Conservation (phyloP, 1,284 basidiomycete genomes). For the Jaminaea rosea region DNA sequence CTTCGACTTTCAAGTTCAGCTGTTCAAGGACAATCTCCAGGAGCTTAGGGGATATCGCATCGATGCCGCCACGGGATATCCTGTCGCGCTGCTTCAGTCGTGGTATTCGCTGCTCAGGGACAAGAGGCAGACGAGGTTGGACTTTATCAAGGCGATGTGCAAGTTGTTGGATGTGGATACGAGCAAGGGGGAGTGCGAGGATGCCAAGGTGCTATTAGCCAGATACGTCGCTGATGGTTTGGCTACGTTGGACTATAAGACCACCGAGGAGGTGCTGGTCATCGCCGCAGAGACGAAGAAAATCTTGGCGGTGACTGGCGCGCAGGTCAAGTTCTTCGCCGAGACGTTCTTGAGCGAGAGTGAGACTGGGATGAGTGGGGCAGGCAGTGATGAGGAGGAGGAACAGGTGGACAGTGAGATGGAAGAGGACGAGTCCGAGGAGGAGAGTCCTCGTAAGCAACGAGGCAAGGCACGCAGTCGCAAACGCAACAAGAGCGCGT, state of each 20-base stretch:
- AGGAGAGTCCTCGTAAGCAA: too few relatives aligned
- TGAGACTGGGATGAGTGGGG: background rate
- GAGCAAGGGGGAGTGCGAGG: slow-evolving; percentile 43
- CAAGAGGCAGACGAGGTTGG: slow-evolving; percentile 71
- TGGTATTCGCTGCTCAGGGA: slow-evolving; percentile 89
- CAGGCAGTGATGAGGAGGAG: background rate
- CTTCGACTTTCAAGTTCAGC: slow-evolving; percentile 64
- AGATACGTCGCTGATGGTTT: slow-evolving; percentile 93
- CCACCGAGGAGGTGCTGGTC: slow-evolving; percentile 79
- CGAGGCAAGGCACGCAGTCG: too few relatives aligned
- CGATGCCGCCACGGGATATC: slow-evolving; percentile 30
- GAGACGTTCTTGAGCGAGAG: background rate
- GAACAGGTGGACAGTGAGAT: slow-evolving; percentile 1
- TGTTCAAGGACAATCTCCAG: background rate
- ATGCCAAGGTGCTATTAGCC: slow-evolving; percentile 55
- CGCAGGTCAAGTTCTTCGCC: slow-evolving; percentile 56
- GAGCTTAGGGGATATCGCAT: background rate
- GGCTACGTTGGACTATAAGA: slow-evolving; percentile 81
- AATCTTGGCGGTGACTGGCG: slow-evolving; percentile 72
- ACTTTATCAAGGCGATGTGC: slow-evolving; percentile 73
- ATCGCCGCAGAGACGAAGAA: slow-evolving; percentile 72
- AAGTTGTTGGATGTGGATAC: slow-evolving; percentile 67
- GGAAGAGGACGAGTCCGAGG: slow-evolving; percentile 6
- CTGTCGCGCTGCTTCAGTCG: slow-evolving; percentile 66
- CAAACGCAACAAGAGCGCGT: too few relatives aligned